A percentile compares a stretch with the other conserved stretches of the same genome.
phyloP scores from a whole-genome alignment of 257 asterid species.

The Nicotiana benthamiana region DNA sequence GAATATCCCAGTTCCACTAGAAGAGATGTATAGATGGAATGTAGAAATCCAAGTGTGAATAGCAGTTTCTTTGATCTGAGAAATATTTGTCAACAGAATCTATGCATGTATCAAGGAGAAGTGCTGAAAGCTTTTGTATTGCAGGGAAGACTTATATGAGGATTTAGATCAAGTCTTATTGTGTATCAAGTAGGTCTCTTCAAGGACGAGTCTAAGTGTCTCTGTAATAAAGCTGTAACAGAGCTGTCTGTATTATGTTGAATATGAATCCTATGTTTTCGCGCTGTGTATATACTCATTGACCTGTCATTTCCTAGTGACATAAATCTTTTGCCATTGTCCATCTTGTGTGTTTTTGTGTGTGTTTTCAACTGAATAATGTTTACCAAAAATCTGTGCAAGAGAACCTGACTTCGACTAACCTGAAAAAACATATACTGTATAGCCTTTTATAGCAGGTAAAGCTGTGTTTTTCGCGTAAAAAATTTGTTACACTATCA shows the following conservation, averaged over 20 bases:
- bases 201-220: background rate
- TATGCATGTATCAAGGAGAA: background rate
- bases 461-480: no score
- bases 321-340: no score
- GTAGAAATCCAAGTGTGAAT: slow-evolving; percentile 51
- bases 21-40: slow-evolving; percentile 69
- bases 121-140: background rate
- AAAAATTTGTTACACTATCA: no score
- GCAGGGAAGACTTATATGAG: background rate
- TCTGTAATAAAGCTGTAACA: background rate
- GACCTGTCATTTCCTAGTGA: background rate
- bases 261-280: background rate
- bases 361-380: no score
- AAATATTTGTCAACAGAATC: background rate
- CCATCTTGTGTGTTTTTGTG: no score
- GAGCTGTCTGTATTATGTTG: background rate
- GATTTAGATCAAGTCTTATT: background rate
- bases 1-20: slow-evolving; percentile 29
- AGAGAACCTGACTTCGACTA: no score
- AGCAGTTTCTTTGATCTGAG: no score
- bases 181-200: background rate
- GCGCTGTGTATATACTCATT: background rate
- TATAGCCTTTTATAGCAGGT: no score
- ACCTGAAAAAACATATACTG: no score
- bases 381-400: no score